Percentiles rank a stretch among this genome's conserved stretches.
Conservation (phyloP, 805 yeast species). For the Saturnispora besseyi region DNA sequence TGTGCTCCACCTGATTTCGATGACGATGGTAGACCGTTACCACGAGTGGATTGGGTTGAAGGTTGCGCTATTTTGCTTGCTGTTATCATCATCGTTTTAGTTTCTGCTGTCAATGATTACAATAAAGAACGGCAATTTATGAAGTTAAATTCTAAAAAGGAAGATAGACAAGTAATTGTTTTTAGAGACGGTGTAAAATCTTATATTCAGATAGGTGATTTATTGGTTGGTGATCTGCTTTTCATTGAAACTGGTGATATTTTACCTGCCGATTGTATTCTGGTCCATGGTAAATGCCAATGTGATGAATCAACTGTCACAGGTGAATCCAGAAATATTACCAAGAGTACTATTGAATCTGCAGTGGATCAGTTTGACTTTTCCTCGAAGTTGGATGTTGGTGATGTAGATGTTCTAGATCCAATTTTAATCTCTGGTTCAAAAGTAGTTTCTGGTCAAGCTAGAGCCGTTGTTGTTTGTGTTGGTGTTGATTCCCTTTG, state of each 20-base stretch:
- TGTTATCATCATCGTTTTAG: constrained; percentile 78
- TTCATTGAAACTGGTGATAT: constrained; percentile 89
- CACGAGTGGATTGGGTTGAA: constrained; percentile 96
- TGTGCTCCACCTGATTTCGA: constrained; percentile 76
- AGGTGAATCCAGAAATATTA: constrained; percentile 84
- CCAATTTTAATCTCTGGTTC: constrained; percentile 89
- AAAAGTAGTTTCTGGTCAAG: constrained; percentile 78
- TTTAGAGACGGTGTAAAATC: constrained; percentile 62
- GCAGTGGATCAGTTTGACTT: constrained; percentile 28
- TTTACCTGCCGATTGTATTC: constrained; percentile 77
- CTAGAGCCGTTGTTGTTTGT: constrained; percentile 78
- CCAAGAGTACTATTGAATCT: constrained; percentile 48
- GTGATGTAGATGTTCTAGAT: constrained; percentile 44
- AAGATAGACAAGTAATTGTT: constrained; percentile 70
- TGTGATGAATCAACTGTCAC: constrained; percentile 91
- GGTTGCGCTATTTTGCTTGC: constrained; percentile 97
- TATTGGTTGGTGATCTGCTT: constrained; percentile 81
- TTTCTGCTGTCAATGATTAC: constrained; percentile 93
- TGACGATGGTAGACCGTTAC: constrained; percentile 64
- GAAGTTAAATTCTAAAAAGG: constrained; percentile 79
- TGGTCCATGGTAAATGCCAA: constrained; percentile 67
- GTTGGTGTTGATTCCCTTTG: constrained; percentile 85
- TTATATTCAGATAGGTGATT: constrained; percentile 60
- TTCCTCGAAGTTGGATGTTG: constrained; percentile 26
- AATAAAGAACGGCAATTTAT: constrained; percentile 94